phyloP scores from a whole-genome alignment of 768 basidiomycete genomes.

The Termitomyces sp. region DNA sequence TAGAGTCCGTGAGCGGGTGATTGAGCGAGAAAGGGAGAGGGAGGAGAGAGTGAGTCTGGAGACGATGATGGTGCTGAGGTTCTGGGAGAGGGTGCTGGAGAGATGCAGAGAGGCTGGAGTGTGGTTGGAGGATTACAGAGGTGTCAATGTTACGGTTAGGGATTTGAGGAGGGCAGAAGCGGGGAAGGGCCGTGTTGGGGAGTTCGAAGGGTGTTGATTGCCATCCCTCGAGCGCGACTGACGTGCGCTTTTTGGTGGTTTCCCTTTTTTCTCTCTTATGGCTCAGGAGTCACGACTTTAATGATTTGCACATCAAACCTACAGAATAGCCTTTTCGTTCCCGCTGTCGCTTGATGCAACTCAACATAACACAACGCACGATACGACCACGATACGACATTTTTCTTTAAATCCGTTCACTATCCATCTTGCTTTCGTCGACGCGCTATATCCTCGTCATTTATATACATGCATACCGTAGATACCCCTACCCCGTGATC shows the following conservation, averaged over 20 bases:
- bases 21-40: not conserved
- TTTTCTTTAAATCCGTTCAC: not conserved
- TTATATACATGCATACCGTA: not conserved
- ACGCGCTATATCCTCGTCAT: not conserved
- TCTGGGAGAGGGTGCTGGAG: slow-evolving; percentile 45
- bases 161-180: slow-evolving; percentile 24
- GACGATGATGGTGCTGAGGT: slow-evolving; percentile 20
- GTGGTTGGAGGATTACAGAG: slow-evolving; percentile 60
- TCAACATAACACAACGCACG: not conserved
- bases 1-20: not conserved
- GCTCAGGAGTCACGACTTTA: not conserved
- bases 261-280: not conserved
- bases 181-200: slow-evolving; percentile 5
- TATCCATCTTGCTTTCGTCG: not conserved
- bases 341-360: not conserved
- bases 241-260: not conserved
- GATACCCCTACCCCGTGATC: not conserved
- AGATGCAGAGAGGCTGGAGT: slow-evolving; percentile 49
- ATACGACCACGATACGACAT: not conserved
- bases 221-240: not conserved
- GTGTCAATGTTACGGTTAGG: slow-evolving; percentile 49
- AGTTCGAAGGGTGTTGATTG: not conserved
- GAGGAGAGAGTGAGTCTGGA: slow-evolving; percentile 1
- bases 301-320: not conserved
- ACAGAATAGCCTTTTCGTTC: not conserved